Evolutionary conservation across 148 eudicot genomes (phyloP).

Genomic region (Cornus florida): DNA sequence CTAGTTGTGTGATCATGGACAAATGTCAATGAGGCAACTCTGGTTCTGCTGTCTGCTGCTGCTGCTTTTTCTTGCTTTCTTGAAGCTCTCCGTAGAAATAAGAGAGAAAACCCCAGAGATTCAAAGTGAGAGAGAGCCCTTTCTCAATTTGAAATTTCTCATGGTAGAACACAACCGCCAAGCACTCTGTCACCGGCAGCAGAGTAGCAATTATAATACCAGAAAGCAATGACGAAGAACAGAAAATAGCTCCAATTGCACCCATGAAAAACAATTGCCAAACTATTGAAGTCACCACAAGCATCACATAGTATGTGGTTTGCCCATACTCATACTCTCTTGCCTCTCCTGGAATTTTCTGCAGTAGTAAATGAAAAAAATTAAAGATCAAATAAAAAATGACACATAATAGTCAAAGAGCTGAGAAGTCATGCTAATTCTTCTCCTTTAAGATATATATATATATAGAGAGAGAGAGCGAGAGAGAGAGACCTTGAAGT

Average conservation of each 20-base stretch:
- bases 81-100: slow-evolving; percentile 1
- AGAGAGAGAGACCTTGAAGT: not conserved
- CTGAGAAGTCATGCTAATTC: too few relatives aligned
- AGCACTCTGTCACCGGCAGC: slow-evolving; percentile 5
- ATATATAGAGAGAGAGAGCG: not conserved
- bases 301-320: not conserved
- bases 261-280: slow-evolving; percentile 9
- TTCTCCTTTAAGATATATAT: too few relatives aligned
- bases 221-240: not conserved
- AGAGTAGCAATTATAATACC: slow-evolving; percentile 6
- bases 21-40: not conserved
- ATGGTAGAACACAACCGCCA: slow-evolving; percentile 1
- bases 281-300: not conserved
- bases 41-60: not conserved
- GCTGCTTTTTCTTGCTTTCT: not conserved
- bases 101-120: slow-evolving; percentile 4
- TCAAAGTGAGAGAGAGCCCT: not conserved
- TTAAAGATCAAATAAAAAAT: not conserved
- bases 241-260: slow-evolving; percentile 4
- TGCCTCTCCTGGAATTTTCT: slow-evolving; percentile 3
- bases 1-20: too few relatives aligned
- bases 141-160: slow-evolving; percentile 1
- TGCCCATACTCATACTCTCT: not conserved
- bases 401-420: too few relatives aligned
- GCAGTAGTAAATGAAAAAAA: not conserved